A percentile compares a stretch with the other conserved stretches of the same genome.
phyloP scores from a whole-genome alignment of 495 filamentous ascomycete species.

The Neurospora tetraspora region DNA sequence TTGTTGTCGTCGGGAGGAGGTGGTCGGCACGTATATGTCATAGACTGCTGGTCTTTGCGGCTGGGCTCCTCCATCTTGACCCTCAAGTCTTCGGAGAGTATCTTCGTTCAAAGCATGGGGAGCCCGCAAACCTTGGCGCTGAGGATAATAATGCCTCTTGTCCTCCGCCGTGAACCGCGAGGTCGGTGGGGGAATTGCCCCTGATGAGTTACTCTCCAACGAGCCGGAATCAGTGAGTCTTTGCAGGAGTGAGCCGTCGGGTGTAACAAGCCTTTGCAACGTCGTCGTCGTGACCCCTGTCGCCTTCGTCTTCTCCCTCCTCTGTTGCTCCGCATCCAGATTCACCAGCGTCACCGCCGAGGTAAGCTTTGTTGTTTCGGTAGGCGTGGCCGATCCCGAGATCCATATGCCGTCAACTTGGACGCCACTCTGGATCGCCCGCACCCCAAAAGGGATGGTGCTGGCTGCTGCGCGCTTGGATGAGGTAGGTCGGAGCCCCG shows the following conservation, averaged over 20 bases:
- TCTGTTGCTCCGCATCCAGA: constrained; percentile 11
- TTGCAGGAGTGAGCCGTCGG: too few species aligned
- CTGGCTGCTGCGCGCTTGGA: constrained; percentile 29
- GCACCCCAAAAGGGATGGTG: constrained; percentile 80
- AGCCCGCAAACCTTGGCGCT: constrained; percentile 1
- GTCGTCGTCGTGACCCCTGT: constrained; percentile 12
- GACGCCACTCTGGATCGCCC: constrained; percentile 77
- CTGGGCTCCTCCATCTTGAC: constrained; percentile 7
- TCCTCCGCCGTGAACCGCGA: constrained; percentile 1
- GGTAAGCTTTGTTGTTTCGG: constrained; percentile 17
- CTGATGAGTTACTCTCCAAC: constrained; percentile 5
- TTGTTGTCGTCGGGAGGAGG: constrained; percentile 7
- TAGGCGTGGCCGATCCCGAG: constrained; percentile 53
- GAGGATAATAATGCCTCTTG: constrained; percentile 1
- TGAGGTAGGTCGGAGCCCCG: constrained; percentile 22
- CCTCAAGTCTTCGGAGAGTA: constrained; percentile 26
- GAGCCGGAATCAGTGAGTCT: constrained; percentile 14
- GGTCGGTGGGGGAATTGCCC: constrained; percentile 1
- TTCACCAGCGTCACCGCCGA: constrained; percentile 23
- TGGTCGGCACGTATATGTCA: constrained; percentile 15
- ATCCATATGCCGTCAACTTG: constrained; percentile 87
- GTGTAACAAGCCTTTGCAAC: too few species aligned
- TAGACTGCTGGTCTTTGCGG: constrained; percentile 4
- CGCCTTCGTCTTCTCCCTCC: constrained; percentile 3
- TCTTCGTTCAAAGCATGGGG: constrained; percentile 21